Conservation (phyloP, 148 eudicot genomes). For the Vaccinium darrowii region DNA sequence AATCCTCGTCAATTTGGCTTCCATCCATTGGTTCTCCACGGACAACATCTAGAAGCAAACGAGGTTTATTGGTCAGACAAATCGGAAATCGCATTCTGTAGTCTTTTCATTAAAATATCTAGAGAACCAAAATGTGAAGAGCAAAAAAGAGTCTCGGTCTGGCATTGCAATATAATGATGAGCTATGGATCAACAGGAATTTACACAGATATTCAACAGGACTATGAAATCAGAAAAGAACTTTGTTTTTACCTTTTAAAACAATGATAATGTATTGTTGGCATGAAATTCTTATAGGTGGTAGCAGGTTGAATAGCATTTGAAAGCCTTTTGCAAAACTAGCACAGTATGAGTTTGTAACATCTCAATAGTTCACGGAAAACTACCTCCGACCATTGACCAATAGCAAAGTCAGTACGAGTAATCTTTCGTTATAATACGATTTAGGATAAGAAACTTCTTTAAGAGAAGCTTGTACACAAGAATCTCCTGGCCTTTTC, state of each 20-base stretch:
- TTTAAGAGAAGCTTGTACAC: slow-evolving; percentile 6
- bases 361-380: neutral
- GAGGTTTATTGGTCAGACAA: slow-evolving; percentile 9
- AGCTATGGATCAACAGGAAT: neutral
- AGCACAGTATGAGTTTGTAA: neutral
- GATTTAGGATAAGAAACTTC: neutral
- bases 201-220: neutral
- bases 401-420: neutral
- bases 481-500: neutral
- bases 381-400: neutral
- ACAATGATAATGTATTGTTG: neutral
- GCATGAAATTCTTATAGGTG: neutral
- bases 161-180: neutral
- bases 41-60: slow-evolving; percentile 29
- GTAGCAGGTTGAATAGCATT: neutral
- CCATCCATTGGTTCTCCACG: slow-evolving; percentile 44
- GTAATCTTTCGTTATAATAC: neutral
- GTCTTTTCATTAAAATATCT: neutral
- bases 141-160: neutral
- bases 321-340: neutral
- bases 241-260: neutral
- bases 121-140: neutral
- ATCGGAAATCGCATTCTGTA: neutral
- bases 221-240: neutral
- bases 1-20: slow-evolving; percentile 45